phyloP scores from a whole-genome alignment of 2,329 filamentous ascomycete species.

The Fusarium nelsonii region DNA sequence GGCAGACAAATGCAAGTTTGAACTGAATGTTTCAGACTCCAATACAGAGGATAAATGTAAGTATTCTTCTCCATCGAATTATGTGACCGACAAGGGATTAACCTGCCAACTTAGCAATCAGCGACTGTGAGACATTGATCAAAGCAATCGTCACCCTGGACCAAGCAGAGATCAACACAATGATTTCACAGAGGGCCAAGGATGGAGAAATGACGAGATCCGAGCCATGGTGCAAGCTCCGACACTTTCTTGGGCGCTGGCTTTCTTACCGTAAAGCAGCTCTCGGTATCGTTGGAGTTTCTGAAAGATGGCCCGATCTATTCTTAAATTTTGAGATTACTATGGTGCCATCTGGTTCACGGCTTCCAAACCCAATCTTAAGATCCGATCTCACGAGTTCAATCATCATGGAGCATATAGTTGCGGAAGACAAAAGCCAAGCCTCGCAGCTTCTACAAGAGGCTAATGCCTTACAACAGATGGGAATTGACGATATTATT shows the following conservation, averaged over 20 bases:
- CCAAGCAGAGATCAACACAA: background rate
- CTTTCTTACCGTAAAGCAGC: constrained; percentile 43
- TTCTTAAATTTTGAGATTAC: constrained; percentile 47
- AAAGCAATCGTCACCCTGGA: constrained; percentile 13
- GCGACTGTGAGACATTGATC: constrained; percentile 35
- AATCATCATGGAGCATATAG: background rate
- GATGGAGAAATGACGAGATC: constrained; percentile 17
- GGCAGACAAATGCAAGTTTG: background rate
- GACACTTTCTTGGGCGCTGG: constrained; percentile 45
- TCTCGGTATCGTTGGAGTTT: constrained; percentile 19
- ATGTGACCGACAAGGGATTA: background rate
- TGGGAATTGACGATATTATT: constrained; percentile 36
- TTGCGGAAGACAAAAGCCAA: background rate
- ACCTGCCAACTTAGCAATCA: constrained; percentile 12
- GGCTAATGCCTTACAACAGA: constrained; percentile 30
- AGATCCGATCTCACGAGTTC: constrained; percentile 10
- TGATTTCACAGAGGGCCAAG: background rate
- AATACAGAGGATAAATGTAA: background rate
- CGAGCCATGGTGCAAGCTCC: constrained; percentile 38
- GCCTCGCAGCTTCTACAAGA: background rate
- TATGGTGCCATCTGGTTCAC: constrained; percentile 37
- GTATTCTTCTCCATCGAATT: accelerated
- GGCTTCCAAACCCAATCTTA: background rate
- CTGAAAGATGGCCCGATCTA: constrained; percentile 39
- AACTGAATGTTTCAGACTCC: background rate